These are phyloP conservation scores for Annona squamosa DNA, from an alignment of 164 flowering plant species.

Conservation along the genomic window DNA sequence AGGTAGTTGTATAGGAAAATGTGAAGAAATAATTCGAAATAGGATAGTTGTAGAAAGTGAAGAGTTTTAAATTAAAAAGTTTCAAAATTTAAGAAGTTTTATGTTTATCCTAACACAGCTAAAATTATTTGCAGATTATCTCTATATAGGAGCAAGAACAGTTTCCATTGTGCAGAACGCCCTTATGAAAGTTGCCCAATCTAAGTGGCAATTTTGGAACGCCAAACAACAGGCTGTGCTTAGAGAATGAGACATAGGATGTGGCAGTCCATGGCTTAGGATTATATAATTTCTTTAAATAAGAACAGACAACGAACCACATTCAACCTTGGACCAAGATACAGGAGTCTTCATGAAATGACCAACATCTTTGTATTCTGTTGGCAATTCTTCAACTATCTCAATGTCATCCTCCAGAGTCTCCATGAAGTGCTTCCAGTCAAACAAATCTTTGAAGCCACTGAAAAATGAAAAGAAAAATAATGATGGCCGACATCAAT, in stretches of 20 bases:
- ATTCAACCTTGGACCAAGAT: constrained; percentile 94
- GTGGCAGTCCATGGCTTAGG: background rate
- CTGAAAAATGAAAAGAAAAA: constrained; percentile 33
- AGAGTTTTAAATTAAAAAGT: too few relatives aligned
- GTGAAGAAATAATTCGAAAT: too few relatives aligned
- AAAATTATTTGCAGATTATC: too few relatives aligned
- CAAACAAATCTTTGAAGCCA: constrained; percentile 95
- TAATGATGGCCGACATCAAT: too few relatives aligned
- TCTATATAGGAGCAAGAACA: background rate
- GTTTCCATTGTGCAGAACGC: background rate
- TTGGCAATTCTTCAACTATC: constrained; percentile 73
- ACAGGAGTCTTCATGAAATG: constrained; percentile 84
- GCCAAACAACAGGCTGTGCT: background rate
- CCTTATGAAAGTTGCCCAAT: background rate
- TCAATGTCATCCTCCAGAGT: constrained; percentile 73
- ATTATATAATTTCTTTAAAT: background rate
- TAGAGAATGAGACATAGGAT: background rate
- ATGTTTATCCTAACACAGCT: background rate
- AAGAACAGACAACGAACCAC: background rate
- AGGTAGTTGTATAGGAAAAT: too few relatives aligned
- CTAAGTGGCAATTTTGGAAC: background rate
- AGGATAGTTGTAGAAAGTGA: too few relatives aligned
- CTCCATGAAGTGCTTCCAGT: constrained; percentile 91
- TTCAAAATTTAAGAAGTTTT: too few relatives aligned
- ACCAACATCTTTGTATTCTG: constrained; percentile 48